Evolutionary conservation across 345 rosid species (phyloP), one percentile per base, ranked within the genome.

Genomic region (Pseudoturritis turrita): DNA sequence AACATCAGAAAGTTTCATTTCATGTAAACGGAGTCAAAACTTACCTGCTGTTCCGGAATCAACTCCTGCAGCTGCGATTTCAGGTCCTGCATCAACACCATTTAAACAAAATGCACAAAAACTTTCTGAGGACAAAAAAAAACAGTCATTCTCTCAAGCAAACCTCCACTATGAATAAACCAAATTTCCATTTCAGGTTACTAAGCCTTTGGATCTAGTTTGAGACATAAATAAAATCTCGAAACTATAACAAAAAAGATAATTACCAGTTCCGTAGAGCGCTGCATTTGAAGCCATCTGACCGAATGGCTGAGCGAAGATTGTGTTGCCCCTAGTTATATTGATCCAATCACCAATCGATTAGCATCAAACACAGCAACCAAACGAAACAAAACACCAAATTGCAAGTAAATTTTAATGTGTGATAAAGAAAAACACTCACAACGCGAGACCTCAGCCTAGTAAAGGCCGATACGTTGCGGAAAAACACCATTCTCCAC

Each of bases 41-140:
- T 46, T 55, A 88, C 99, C 96, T 91, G 99, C 77, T 95, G 93
- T 72, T 89, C 96, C 2, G 99, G 99, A 79, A 95, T 95, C 80
- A 91, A 68, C 78, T 89, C 98, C 79, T 81, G 88, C 77, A 95
- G 81, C 87, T 89, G 96, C 60, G 97, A 88, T 72, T 84, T 87
- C 61, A 95, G 93, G 77, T 89, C 96, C 99, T 95, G 80, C 54
- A 63, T 68, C 40, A 13, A 36, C 56, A 39, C 37, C 58, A 69
- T 21, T 29, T 1, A 70, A 25, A n/a, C 31, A 35, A 75, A 46
- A 75, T 28, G 70, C 51, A 62, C 14, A 66, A 47, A 29, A 26
- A 41, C 56, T n/a, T n/a, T n/a, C n/a, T n/a, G n/a, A n/a, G n/a
- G n/a, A n/a, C n/a, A n/a, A n/a, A n/a, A n/a, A n/a, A n/a, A n/a